Evolutionary conservation across 352 stramenopile genomes (phyloP).

Genomic region (Phytophthora ramorum): DNA sequence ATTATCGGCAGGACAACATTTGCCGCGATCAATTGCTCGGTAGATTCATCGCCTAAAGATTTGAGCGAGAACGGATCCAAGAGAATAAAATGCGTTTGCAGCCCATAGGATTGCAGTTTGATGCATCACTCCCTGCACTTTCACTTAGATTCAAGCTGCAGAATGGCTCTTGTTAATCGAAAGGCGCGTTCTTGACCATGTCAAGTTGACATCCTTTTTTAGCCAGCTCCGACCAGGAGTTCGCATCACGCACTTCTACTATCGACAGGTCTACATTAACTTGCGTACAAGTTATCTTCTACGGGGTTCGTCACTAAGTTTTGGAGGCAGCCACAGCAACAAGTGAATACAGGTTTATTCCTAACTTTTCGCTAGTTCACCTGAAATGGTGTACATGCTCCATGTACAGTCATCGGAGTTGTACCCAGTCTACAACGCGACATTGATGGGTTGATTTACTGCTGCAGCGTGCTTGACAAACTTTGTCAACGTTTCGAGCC

Average conservation of each 20-base stretch:
- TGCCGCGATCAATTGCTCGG: conserved; percentile 17
- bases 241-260: no score
- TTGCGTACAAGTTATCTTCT: no score
- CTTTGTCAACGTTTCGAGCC: conserved; percentile 31
- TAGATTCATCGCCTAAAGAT: conserved; percentile 9
- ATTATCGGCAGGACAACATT: conserved; percentile 7
- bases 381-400: no score
- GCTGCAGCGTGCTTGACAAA: conserved; percentile 39
- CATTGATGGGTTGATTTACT: conserved; percentile 32
- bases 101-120: conserved; percentile 13
- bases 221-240: no score
- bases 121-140: conserved; percentile 12
- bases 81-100: conserved; percentile 25
- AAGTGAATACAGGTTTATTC: no score
- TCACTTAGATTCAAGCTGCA: neutral
- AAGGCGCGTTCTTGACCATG: no score
- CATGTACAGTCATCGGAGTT: neutral
- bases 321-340: no score
- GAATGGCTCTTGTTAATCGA: no score
- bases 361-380: no score
- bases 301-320: no score
- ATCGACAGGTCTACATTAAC: no score
- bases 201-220: no score
- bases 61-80: conserved; percentile 20
- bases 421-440: neutral